These are phyloP conservation scores for Tetracladium maxilliforme DNA, from an alignment of 2,329 filamentous ascomycete species.

Conservation along the genomic window DNA sequence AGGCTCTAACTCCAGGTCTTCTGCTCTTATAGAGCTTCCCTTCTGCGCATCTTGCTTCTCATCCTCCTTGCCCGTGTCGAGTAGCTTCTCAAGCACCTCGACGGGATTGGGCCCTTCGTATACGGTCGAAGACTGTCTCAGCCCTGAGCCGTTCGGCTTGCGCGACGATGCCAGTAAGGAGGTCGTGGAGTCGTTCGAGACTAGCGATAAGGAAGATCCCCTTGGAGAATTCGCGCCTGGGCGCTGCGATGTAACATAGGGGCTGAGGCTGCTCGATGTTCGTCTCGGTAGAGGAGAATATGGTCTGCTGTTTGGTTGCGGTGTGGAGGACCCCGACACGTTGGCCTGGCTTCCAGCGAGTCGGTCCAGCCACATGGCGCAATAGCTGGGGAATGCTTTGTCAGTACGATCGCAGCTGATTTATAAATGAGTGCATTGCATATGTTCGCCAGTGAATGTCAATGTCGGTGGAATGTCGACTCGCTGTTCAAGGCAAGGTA, in stretches of 20 bases:
- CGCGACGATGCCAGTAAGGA: slow-evolving; percentile 56
- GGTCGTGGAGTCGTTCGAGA: slow-evolving; percentile 60
- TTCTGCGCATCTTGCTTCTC: slow-evolving; percentile 22
- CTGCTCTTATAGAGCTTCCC: slow-evolving; percentile 8
- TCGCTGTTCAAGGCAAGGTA: too few species aligned
- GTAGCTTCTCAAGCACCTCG: slow-evolving; percentile 41
- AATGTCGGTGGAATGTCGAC: too few species aligned
- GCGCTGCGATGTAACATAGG: slow-evolving; percentile 53
- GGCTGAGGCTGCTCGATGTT: slow-evolving; percentile 53
- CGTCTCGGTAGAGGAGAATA: slow-evolving; percentile 58
- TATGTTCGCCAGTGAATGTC: too few species aligned
- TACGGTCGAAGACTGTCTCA: slow-evolving; percentile 41
- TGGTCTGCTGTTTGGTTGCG: slow-evolving; percentile 48
- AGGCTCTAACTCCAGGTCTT: slow-evolving; percentile 49
- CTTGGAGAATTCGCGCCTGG: slow-evolving; percentile 54
- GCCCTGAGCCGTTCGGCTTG: slow-evolving; percentile 48
- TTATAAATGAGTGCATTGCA: too few species aligned
- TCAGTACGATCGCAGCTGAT: too few species aligned
- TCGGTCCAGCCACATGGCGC: slow-evolving; percentile 96
- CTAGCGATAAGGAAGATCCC: slow-evolving; percentile 66
- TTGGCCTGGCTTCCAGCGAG: slow-evolving; percentile 47
- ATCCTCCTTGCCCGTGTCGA: slow-evolving; percentile 10
- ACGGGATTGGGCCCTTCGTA: slow-evolving; percentile 52
- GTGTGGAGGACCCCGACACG: slow-evolving; percentile 38
- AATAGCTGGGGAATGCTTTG: too few species aligned